These are phyloP conservation scores for Floccularia luteovirens DNA, from an alignment of 768 basidiomycete genomes.

Conservation along the genomic window DNA sequence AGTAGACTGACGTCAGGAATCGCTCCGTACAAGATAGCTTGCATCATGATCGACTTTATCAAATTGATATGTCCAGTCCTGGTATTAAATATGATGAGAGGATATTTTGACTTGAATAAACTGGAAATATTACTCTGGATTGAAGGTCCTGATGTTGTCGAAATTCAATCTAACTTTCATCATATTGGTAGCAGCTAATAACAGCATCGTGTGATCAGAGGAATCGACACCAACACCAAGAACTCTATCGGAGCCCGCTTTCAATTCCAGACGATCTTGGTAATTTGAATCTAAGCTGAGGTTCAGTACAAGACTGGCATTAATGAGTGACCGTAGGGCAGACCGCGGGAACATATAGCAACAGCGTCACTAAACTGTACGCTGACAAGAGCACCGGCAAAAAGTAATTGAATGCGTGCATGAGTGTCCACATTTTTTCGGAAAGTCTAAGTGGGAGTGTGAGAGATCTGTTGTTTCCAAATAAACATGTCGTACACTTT, in stretches of 20 bases:
- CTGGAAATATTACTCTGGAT: constrained; percentile 39
- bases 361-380: constrained; percentile 76
- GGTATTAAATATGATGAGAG: background rate
- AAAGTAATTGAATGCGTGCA: constrained; percentile 55
- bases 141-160: constrained; percentile 53
- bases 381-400: constrained; percentile 49
- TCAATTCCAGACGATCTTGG: constrained; percentile 65
- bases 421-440: constrained; percentile 65
- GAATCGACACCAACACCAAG: constrained; percentile 59
- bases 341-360: constrained; percentile 63
- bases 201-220: constrained; percentile 40
- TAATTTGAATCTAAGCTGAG: constrained; percentile 52
- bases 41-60: constrained; percentile 75
- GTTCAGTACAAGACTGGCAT: background rate
- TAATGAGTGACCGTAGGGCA: constrained; percentile 1
- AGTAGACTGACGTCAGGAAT: constrained; percentile 43
- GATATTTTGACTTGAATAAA: background rate
- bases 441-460: constrained; percentile 37
- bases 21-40: constrained; percentile 75
- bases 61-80: constrained; percentile 61
- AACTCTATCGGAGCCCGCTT: constrained; percentile 57
- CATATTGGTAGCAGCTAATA: constrained; percentile 64
- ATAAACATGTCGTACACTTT: constrained; percentile 44
- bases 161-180: constrained; percentile 58
- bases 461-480: background rate